Evolutionary conservation across 495 filamentous ascomycete genomes (phyloP).

Genomic region (Aspergillus mulundensis): DNA sequence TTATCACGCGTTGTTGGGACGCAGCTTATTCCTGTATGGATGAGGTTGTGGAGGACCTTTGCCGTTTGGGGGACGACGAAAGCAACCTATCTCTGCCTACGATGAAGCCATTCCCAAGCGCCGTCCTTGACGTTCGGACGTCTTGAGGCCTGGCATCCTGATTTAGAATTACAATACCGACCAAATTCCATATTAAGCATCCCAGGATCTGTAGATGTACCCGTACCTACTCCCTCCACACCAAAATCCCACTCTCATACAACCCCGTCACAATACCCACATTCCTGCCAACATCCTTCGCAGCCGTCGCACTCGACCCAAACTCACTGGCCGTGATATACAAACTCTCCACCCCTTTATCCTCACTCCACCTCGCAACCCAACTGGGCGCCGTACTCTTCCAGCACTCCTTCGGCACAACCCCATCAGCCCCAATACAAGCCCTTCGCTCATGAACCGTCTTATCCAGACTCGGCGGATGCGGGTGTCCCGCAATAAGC

Average conservation of each 20-base stretch:
- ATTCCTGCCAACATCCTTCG: conserved; percentile 33
- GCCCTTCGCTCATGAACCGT: conserved; percentile 16
- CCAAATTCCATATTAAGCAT: too few species aligned
- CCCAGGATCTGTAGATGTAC: too few species aligned
- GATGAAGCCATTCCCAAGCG: too few species aligned
- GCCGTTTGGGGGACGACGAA: too few species aligned
- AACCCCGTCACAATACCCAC: conserved; percentile 39
- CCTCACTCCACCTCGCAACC: conserved; percentile 37
- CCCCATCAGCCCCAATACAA: conserved; percentile 19
- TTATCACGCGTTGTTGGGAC: too few species aligned
- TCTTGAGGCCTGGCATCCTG: too few species aligned
- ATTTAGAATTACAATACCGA: too few species aligned
- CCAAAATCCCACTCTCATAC: conserved; percentile 41
- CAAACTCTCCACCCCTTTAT: conserved; percentile 28
- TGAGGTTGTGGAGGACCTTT: too few species aligned
- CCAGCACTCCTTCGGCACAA: conserved; percentile 23
- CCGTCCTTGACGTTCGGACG: too few species aligned
- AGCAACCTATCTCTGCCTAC: too few species aligned
- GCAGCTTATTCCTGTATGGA: too few species aligned
- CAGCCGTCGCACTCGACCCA: conserved; percentile 31
- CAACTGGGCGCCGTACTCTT: conserved; percentile 29
- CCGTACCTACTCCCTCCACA: conserved; percentile 38
- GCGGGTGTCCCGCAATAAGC: conserved; percentile 40
- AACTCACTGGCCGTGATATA: conserved; percentile 30
- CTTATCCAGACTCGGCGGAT: conserved; percentile 26